phyloP scores from a whole-genome alignment of 176 grass and related monocot species.

The Cocos nucifera region DNA sequence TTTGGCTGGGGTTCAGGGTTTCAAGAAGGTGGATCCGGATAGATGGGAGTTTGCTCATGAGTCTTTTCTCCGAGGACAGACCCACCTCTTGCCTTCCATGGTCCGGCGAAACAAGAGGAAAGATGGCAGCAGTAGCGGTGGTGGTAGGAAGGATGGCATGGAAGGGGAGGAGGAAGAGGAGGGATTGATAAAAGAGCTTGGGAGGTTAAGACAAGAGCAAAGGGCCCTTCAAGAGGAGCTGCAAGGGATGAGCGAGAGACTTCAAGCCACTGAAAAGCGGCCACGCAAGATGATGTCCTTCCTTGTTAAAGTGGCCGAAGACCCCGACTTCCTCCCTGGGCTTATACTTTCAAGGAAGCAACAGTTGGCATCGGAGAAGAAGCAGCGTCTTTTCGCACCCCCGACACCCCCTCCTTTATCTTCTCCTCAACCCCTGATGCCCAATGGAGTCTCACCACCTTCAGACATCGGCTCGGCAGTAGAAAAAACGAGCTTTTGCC shows the following conservation, averaged over 20 bases:
- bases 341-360: conserved; percentile 18
- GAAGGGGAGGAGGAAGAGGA: conserved; percentile 2
- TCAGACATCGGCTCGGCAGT: too few species aligned
- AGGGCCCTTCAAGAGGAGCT: conserved; percentile 46
- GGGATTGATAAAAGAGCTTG: conserved; percentile 32
- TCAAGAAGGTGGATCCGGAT: conserved; percentile 69
- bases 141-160: too few species aligned
- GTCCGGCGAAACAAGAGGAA: conserved; percentile 34
- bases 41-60: conserved; percentile 76
- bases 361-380: conserved; percentile 17
- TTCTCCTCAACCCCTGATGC: neutral
- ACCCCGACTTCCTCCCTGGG: conserved; percentile 32
- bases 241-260: conserved; percentile 39
- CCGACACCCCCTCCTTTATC: neutral
- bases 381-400: conserved; percentile 19
- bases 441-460: too few species aligned
- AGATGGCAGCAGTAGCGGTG: neutral
- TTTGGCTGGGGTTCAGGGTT: conserved; percentile 30
- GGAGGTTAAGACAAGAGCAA: conserved; percentile 42
- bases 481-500: too few species aligned
- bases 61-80: conserved; percentile 54
- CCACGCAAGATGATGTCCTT: conserved; percentile 57
- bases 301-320: conserved; percentile 31
- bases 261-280: conserved; percentile 48
- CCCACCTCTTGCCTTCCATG: conserved; percentile 43